Conservation (phyloP, 768 basidiomycete genomes). For the Tephrocybe sp. region DNA sequence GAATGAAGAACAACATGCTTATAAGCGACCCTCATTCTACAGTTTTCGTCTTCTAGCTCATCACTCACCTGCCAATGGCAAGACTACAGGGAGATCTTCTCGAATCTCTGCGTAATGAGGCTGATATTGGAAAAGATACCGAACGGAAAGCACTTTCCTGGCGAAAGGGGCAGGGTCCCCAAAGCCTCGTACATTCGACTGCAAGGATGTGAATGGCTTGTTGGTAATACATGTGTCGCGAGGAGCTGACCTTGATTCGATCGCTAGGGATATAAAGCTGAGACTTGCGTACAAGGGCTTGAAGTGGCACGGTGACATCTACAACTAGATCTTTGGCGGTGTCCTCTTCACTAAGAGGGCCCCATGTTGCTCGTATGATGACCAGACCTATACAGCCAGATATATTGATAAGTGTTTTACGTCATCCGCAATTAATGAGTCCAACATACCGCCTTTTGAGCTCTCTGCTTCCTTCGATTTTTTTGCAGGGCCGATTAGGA, state of each 20-base stretch:
- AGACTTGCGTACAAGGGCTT: slow-evolving; percentile 76
- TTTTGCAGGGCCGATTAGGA: slow-evolving; percentile 69
- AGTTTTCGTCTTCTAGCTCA: background rate
- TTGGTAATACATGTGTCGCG: no score
- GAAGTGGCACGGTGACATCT: slow-evolving; percentile 80
- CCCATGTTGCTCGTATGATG: slow-evolving; percentile 75
- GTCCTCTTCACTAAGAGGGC: slow-evolving; percentile 49
- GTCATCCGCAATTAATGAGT: background rate
- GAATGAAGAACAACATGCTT: no score
- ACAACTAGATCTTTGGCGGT: slow-evolving; percentile 57
- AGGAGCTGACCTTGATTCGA: slow-evolving; percentile 68
- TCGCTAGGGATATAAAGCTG: slow-evolving; percentile 79
- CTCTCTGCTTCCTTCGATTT: slow-evolving; percentile 65
- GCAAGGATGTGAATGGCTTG: slow-evolving; percentile 13
- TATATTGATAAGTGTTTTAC: slow-evolving; percentile 9
- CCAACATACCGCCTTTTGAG: slow-evolving; percentile 58
- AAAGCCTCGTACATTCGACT: slow-evolving; percentile 85
- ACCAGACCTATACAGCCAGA: slow-evolving; percentile 57
- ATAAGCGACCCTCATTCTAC: background rate
- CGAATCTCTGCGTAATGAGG: slow-evolving; percentile 78
- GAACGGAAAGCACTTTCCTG: slow-evolving; percentile 66
- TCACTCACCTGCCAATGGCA: slow-evolving; percentile 72
- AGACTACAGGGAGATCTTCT: slow-evolving; percentile 66
- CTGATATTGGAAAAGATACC: slow-evolving; percentile 74
- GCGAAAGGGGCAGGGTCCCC: slow-evolving; percentile 80